A percentile compares a stretch with the other conserved stretches of the same genome.
Conservation (phyloP, 2,329 filamentous ascomycete species). For the Colletotrichum acutatum region DNA sequence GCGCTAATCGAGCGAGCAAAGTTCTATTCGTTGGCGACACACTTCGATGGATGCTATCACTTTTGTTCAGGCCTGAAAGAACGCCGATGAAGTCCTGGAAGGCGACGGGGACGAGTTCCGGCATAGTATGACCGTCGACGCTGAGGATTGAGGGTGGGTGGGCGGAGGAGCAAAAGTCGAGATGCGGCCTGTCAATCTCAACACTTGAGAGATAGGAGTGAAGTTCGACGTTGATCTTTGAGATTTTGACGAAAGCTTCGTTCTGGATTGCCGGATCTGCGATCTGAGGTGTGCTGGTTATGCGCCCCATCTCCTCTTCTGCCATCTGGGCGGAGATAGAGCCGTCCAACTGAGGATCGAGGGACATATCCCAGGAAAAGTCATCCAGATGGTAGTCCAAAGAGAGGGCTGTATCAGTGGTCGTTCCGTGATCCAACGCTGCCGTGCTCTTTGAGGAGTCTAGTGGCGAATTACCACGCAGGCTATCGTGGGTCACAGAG, state of each 20-base stretch:
- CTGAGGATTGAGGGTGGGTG: not conserved
- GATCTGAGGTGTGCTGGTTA: not conserved
- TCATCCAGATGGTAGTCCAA: not conserved
- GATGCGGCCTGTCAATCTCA: not conserved
- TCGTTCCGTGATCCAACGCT: too few species aligned
- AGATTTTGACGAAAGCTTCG: slow-evolving; percentile 30
- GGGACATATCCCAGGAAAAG: not conserved
- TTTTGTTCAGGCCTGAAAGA: not conserved
- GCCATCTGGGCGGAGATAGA: not conserved
- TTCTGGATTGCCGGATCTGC: not conserved
- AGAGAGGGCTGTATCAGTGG: too few species aligned
- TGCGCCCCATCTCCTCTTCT: too few species aligned
- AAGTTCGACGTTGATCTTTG: slow-evolving; percentile 39
- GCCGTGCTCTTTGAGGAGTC: not conserved
- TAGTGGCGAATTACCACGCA: not conserved
- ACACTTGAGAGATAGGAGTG: slow-evolving; percentile 12
- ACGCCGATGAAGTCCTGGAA: not conserved
- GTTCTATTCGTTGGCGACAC: not conserved
- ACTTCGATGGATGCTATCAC: not conserved
- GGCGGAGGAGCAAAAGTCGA: slow-evolving; percentile 6
- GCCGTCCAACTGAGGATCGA: not conserved
- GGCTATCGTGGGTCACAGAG: not conserved
- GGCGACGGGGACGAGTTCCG: not conserved
- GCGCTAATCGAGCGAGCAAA: not conserved
- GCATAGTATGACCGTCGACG: not conserved